phyloP scores from a whole-genome alignment of 306 rosid species.

The Pyrus betulifolia region DNA sequence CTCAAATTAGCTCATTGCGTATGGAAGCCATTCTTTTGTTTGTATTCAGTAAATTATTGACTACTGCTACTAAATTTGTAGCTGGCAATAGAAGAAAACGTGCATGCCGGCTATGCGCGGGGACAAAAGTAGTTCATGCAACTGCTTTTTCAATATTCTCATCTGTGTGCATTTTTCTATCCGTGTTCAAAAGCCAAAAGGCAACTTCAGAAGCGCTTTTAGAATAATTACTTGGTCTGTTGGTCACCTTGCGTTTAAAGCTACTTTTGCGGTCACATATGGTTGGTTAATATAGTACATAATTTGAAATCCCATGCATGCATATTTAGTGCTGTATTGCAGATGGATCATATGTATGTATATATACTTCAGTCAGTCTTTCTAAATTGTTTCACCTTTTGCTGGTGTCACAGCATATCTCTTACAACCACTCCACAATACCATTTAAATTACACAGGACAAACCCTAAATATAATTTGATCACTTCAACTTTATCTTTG shows the following conservation, averaged over 20 bases:
- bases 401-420: not conserved
- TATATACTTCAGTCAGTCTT: not conserved
- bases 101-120: not conserved
- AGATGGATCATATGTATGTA: no score
- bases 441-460: not conserved
- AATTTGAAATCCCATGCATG: not conserved
- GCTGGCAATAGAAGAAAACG: not conserved
- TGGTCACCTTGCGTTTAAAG: not conserved
- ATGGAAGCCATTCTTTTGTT: not conserved
- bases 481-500: not conserved
- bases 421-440: not conserved
- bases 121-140: not conserved
- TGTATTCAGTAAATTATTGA: conserved; percentile 1
- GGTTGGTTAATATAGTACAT: not conserved
- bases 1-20: not conserved
- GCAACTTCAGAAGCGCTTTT: not conserved
- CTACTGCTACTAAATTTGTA: not conserved
- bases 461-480: no score
- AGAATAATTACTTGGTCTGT: not conserved
- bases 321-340: not conserved
- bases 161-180: not conserved
- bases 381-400: not conserved
- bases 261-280: not conserved
- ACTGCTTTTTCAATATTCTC: not conserved
- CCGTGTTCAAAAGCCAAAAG: not conserved